phyloP scores from a whole-genome alignment of 2,329 filamentous ascomycete genomes.

The Pseudopithomyces maydicus region DNA sequence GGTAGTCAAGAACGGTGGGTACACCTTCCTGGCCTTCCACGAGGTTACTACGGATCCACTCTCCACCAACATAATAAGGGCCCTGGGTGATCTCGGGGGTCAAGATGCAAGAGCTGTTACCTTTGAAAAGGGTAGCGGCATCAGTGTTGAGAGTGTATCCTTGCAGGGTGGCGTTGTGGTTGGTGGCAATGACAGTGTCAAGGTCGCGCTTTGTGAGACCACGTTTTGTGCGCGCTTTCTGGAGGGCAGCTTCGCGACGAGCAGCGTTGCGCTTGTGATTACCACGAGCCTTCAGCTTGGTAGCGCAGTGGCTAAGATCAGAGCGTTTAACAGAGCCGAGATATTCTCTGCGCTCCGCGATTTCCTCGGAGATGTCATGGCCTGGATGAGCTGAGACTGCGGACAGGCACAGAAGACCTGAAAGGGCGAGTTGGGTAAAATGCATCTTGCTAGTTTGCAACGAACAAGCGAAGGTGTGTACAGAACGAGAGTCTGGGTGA shows the following conservation, averaged over 20 bases:
- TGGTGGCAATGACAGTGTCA: slow-evolving; percentile 30
- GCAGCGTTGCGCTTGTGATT: slow-evolving; percentile 44
- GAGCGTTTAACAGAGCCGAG: slow-evolving; percentile 34
- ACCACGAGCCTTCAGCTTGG: slow-evolving; percentile 41
- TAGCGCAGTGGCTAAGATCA: slow-evolving; percentile 44
- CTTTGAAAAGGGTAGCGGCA: slow-evolving; percentile 32
- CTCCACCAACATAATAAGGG: slow-evolving; percentile 53
- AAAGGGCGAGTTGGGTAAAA: neutral
- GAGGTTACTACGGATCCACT: slow-evolving; percentile 56
- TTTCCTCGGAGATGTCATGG: slow-evolving; percentile 4
- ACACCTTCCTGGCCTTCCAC: slow-evolving; percentile 56
- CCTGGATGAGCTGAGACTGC: slow-evolving; percentile 4
- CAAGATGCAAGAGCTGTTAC: slow-evolving; percentile 42
- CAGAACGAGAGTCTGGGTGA: neutral
- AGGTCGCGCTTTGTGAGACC: slow-evolving; percentile 18
- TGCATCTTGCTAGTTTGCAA: neutral
- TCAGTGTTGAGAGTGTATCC: slow-evolving; percentile 34
- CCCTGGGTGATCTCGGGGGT: slow-evolving; percentile 39
- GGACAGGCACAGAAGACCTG: neutral
- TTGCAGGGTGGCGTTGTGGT: slow-evolving; percentile 36
- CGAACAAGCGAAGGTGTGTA: neutral
- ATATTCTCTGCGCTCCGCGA: slow-evolving; percentile 18
- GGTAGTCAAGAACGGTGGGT: slow-evolving; percentile 56
- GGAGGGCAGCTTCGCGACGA: slow-evolving; percentile 44
- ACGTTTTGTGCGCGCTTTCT: slow-evolving; percentile 38